Evolutionary conservation across 257 asterid genomes (phyloP).

Genomic region (Gentiana straminea): DNA sequence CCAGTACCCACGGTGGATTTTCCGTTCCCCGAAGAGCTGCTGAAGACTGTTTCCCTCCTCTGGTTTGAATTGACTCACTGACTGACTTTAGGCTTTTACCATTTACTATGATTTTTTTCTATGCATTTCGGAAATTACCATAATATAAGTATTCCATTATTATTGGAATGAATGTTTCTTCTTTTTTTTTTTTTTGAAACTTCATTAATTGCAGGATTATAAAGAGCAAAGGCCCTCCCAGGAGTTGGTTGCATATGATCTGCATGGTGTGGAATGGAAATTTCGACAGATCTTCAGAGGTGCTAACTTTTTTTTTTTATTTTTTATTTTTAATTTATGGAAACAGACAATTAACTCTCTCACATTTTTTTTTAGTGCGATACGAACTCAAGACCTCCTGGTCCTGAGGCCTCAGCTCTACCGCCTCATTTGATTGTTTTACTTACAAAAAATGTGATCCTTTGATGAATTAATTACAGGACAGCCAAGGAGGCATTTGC

Average conservation of each 20-base stretch:
- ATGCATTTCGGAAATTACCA: too few relatives aligned
- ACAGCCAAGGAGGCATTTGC: slow-evolving; percentile 98
- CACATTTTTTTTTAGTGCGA: too few relatives aligned
- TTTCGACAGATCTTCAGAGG: slow-evolving; percentile 97
- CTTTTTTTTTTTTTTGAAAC: not conserved
- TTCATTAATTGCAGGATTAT: slow-evolving; percentile 43
- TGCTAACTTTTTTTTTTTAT: slow-evolving; percentile 12
- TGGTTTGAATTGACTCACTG: slow-evolving; percentile 40
- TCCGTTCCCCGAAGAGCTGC: slow-evolving; percentile 99
- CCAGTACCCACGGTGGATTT: slow-evolving; percentile 97
- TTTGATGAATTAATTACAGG: slow-evolving; percentile 42
- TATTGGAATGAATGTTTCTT: too few relatives aligned
- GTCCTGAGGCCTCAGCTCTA: too few relatives aligned
- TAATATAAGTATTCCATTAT: too few relatives aligned
- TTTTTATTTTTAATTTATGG: not conserved
- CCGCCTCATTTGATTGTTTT: too few relatives aligned
- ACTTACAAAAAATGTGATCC: slow-evolving; percentile 1
- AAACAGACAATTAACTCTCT: too few relatives aligned
- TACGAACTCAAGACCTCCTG: too few relatives aligned
- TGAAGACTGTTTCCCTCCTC: slow-evolving; percentile 97
- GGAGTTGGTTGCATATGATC: slow-evolving; percentile 84
- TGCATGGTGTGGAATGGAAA: slow-evolving; percentile 95
- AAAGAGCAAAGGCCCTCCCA: slow-evolving; percentile 95
- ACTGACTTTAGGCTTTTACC: slow-evolving; percentile 2
- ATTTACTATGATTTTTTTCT: too few relatives aligned